Evolutionary conservation across 768 basidiomycete species (phyloP).

Genomic region (Pulveroboletus sp.): DNA sequence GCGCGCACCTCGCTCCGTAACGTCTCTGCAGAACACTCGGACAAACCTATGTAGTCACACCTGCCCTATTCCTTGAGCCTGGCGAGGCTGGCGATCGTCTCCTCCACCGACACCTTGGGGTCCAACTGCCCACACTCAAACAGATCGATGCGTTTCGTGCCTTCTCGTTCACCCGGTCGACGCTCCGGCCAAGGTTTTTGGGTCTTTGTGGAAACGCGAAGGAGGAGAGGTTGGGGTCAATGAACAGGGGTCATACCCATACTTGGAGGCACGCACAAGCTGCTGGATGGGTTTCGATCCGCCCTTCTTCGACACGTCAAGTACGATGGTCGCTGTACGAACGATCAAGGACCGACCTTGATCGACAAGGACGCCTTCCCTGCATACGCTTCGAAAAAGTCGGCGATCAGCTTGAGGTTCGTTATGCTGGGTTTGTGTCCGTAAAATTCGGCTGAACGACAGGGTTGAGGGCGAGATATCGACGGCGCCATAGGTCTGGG

Average conservation of each 20-base stretch:
- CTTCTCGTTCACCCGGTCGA: conserved; percentile 40
- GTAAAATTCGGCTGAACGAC: conserved; percentile 66
- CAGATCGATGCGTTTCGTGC: conserved; percentile 54
- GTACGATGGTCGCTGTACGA: too few species aligned
- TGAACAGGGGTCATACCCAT: conserved; percentile 25
- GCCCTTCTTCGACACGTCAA: neutral
- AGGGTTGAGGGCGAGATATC: too few species aligned
- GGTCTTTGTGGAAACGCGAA: too few species aligned
- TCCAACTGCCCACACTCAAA: conserved; percentile 54
- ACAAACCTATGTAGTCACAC: conserved; percentile 53
- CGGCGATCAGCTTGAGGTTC: conserved; percentile 47
- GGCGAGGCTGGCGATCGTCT: conserved; percentile 39
- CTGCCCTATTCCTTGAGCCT: conserved; percentile 27
- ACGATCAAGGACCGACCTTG: conserved; percentile 22
- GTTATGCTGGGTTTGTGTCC: conserved; percentile 36
- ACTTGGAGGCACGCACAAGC: conserved; percentile 12
- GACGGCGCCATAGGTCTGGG: too few species aligned
- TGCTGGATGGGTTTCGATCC: conserved; percentile 15
- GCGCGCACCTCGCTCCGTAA: conserved; percentile 36
- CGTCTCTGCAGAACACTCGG: conserved; percentile 46
- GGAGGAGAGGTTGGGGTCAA: too few species aligned
- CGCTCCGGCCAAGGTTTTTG: conserved; percentile 45
- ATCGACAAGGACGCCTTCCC: conserved; percentile 32
- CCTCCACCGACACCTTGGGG: conserved; percentile 40
- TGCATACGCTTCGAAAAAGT: conserved; percentile 32